These are phyloP conservation scores for Colletotrichum truncatum DNA, from an alignment of 2,329 filamentous ascomycete species.

Conservation along the genomic window DNA sequence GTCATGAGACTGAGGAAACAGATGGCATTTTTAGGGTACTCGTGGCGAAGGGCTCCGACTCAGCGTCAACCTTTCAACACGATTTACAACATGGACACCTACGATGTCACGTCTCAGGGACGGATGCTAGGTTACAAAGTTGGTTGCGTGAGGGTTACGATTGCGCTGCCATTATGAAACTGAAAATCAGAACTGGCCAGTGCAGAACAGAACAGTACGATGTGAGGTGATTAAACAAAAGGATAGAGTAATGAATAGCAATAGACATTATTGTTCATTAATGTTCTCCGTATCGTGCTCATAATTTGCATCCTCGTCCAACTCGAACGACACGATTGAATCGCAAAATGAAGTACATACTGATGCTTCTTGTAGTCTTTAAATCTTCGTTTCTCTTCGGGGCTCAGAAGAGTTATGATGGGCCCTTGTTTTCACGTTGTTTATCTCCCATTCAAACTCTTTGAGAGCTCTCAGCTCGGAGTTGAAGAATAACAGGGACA, in stretches of 20 bases:
- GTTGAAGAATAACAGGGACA: slow-evolving; percentile 87
- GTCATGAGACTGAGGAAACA: slow-evolving; percentile 85
- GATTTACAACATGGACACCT: neutral
- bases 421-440: slow-evolving; percentile 64
- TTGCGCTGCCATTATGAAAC: no score
- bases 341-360: no score
- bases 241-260: neutral
- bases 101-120: neutral
- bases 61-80: neutral
- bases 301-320: neutral
- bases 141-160: no score
- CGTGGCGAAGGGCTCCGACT: slow-evolving; percentile 69
- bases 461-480: slow-evolving; percentile 83
- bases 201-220: neutral
- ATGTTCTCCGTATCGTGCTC: neutral
- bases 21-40: slow-evolving; percentile 89
- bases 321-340: no score
- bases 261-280: slow-evolving; percentile 22
- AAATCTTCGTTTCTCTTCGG: neutral
- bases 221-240: neutral
- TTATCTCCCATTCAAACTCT: slow-evolving; percentile 95
- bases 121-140: neutral
- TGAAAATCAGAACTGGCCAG: neutral
- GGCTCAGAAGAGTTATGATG: neutral
- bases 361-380: no score